Evolutionary conservation across 306 rosid genomes (phyloP).

Genomic region (Medicago ruthenica): DNA sequence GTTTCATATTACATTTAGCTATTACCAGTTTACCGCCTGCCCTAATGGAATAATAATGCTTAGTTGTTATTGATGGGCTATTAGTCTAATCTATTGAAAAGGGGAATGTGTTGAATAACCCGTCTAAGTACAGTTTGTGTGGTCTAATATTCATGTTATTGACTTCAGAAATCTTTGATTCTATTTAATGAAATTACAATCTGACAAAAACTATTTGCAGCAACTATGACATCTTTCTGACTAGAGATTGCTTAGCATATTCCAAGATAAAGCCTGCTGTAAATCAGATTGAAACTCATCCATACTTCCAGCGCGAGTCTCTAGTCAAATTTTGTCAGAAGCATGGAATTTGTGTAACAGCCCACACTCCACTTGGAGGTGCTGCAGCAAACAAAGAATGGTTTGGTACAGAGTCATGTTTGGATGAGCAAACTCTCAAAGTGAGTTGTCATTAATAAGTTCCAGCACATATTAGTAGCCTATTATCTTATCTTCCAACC

Average conservation of each 20-base stretch:
- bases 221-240: conserved; percentile 85
- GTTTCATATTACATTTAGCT: conserved; percentile 14
- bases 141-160: conserved; percentile 18
- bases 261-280: conserved; percentile 96
- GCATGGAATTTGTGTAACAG: conserved; percentile 84
- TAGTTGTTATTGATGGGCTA: conserved; percentile 9
- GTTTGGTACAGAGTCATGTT: conserved; percentile 83
- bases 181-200: conserved; percentile 31
- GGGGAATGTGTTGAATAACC: conserved; percentile 16
- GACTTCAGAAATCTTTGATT: conserved; percentile 29
- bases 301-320: conserved; percentile 92
- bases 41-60: background rate
- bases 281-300: conserved; percentile 93
- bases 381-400: conserved; percentile 77
- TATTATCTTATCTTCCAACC: background rate
- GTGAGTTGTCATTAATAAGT: conserved; percentile 49
- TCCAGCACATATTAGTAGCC: background rate
- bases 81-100: conserved; percentile 26
- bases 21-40: background rate
- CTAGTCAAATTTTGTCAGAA: conserved; percentile 86
- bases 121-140: conserved; percentile 18
- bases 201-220: conserved; percentile 70
- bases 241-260: conserved; percentile 90
- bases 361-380: conserved; percentile 95
- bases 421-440: conserved; percentile 77